Percentiles rank a stretch among this genome's conserved stretches.
phyloP scores from a whole-genome alignment of 148 eudicot genomes.

The Silene conica region DNA sequence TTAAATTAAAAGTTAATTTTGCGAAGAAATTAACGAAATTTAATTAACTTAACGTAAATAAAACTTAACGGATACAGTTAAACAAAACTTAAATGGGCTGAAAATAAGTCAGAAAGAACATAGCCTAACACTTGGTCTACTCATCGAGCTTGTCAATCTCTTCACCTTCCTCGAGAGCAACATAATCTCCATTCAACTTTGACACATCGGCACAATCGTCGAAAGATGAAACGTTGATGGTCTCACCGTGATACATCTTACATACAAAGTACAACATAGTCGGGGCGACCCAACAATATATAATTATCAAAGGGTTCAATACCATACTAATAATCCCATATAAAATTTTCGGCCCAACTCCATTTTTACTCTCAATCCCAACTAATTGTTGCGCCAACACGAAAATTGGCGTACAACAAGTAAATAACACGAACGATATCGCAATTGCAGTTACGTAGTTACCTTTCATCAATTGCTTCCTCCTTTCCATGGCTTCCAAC shows the following conservation, averaged over 20 bases:
- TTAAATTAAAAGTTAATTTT: too few species aligned
- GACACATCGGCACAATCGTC: conserved; percentile 33
- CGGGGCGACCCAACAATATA: conserved; percentile 35
- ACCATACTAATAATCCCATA: conserved; percentile 25
- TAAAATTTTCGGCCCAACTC: conserved; percentile 9
- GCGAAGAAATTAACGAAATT: too few species aligned
- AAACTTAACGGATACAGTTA: too few species aligned
- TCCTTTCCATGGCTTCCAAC: conserved; percentile 37
- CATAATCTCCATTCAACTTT: conserved; percentile 35
- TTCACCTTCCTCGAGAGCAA: conserved; percentile 36
- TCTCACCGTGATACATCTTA: conserved; percentile 51
- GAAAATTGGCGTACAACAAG: conserved; percentile 10
- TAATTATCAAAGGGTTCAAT: conserved; percentile 10
- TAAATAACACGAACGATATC: conserved; percentile 15
- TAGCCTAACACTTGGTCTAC: too few species aligned
- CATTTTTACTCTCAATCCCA: not conserved
- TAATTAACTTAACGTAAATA: too few species aligned
- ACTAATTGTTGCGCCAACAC: conserved; percentile 9
- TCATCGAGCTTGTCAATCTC: not conserved
- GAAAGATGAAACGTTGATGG: conserved; percentile 34
- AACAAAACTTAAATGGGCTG: too few species aligned
- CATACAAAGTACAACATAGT: conserved; percentile 50
- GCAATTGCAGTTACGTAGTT: conserved; percentile 26
- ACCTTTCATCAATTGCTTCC: conserved; percentile 42
- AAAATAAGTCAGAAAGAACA: too few species aligned